Evolutionary conservation across 768 basidiomycete species (phyloP), one percentile per base, ranked within the genome.

Genomic region (Lyophyllum decastes): DNA sequence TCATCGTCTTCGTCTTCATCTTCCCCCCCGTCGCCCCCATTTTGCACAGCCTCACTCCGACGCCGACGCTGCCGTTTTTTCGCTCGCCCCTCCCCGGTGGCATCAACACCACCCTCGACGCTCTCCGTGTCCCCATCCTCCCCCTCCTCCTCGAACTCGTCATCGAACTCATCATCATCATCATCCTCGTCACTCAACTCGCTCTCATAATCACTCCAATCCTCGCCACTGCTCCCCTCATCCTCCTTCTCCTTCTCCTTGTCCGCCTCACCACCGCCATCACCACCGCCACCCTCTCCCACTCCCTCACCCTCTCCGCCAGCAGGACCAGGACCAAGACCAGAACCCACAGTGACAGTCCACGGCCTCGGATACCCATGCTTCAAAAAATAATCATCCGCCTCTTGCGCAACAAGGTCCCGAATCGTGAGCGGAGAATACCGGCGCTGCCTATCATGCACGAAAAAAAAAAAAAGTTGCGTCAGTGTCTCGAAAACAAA

Each of bases 131-230:
- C 30, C 30, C 10, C 30, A 10, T 30, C 5, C 30, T 49, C 38
- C 2, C 52, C 61, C 9, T 59, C 55, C 0, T 35, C 22, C 30
- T 30, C 30, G 30, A 30, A 30, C 30, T 30, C 30, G 30, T 5
- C 4, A 4, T 30, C 30, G n/a, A 11, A 11, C 5, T 62, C 61
- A 4, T 59, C 52, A 4, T 45, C 45, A 0, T 56, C 49, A 4
- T 61, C 55, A 14, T 65, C 61, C 0, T 50, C 48, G n/a, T 59
- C 57, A 24, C 57, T 62, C 17, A 66, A 25, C 61, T 66, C 65
- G 40, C 63, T 64, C 59, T 66, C 65, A 41, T 64, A 66, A 2
- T 66, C 65, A 26, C 65, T 66, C 65, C 65, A 66, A 22, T 65
- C 68, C 27, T 65, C 67, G 14, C 47, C 43, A 22, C 49, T 35